Conservation (phyloP, 208 protist genomes). For the Acanthamoeba healyi region DNA sequence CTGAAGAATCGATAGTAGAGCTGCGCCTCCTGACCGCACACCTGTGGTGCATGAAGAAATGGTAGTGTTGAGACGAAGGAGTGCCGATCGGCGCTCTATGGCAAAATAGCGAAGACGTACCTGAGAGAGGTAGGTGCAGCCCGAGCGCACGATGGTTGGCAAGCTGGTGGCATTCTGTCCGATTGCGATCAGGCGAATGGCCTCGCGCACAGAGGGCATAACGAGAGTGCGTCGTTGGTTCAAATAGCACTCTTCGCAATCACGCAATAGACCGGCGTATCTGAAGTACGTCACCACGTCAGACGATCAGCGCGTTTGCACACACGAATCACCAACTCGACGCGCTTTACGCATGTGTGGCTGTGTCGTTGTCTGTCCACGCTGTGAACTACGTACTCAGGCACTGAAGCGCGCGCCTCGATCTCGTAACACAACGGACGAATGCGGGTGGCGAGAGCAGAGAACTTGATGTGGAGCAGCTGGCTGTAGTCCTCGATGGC, state of each 20-base stretch:
- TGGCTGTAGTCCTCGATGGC: slow-evolving; percentile 45
- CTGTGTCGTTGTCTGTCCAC: not conserved
- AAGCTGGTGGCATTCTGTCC: not conserved
- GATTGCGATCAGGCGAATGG: not conserved
- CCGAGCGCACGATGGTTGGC: not conserved
- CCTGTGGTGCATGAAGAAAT: not conserved
- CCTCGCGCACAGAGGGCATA: not conserved
- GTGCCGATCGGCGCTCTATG: too few relatives aligned
- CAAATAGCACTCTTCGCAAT: slow-evolving; percentile 80
- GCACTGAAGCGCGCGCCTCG: slow-evolving; percentile 65
- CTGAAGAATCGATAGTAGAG: slow-evolving; percentile 34
- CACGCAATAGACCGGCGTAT: slow-evolving; percentile 21
- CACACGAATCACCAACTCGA: too few relatives aligned
- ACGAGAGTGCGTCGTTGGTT: slow-evolving; percentile 68
- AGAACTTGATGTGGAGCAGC: slow-evolving; percentile 81
- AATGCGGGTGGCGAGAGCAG: slow-evolving; percentile 77
- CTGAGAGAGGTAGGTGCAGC: slow-evolving; percentile 21
- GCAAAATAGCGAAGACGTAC: not conserved
- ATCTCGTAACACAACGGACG: slow-evolving; percentile 79
- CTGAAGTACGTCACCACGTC: not conserved
- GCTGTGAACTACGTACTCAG: slow-evolving; percentile 8
- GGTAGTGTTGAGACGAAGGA: too few relatives aligned
- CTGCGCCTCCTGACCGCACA: not conserved
- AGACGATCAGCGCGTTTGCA: too few relatives aligned
- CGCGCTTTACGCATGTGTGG: not conserved